Percentiles rank a stretch among this genome's conserved stretches.
These are phyloP conservation scores for Tricholomella constricta DNA, from an alignment of 768 basidiomycete genomes.

Conservation along the genomic window DNA sequence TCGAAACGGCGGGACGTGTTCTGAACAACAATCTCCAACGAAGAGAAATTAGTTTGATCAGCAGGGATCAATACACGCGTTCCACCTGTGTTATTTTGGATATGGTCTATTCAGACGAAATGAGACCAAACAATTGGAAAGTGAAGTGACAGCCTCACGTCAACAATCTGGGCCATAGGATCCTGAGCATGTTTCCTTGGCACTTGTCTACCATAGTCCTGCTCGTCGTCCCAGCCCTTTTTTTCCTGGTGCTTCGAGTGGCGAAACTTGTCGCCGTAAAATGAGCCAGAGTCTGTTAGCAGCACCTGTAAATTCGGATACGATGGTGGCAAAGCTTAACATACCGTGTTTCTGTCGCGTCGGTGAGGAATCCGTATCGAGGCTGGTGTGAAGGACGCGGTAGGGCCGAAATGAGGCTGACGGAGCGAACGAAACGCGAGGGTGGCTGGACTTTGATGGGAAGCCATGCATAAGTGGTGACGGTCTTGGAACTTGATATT, in stretches of 20 bases:
- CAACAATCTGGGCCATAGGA: slow-evolving; percentile 35
- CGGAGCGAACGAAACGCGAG: slow-evolving; percentile 16
- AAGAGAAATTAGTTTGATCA: neutral
- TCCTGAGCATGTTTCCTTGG: neutral
- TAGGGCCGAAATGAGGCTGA: slow-evolving; percentile 5
- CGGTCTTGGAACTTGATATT: neutral
- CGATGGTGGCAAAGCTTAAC: too few species aligned
- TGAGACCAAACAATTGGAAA: neutral
- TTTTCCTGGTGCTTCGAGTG: neutral
- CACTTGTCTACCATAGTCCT: neutral
- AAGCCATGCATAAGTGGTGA: neutral
- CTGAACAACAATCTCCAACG: slow-evolving; percentile 45
- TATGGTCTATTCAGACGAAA: slow-evolving; percentile 39
- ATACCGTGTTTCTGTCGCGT: slow-evolving; percentile 3
- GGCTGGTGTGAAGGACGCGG: neutral
- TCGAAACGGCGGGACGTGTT: slow-evolving; percentile 52
- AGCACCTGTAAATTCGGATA: neutral
- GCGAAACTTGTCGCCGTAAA: neutral
- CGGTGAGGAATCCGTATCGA: neutral
- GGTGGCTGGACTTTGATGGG: slow-evolving; percentile 1
- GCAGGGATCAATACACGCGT: neutral
- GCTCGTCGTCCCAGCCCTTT: neutral
- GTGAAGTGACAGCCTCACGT: slow-evolving; percentile 32
- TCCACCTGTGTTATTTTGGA: slow-evolving; percentile 50
- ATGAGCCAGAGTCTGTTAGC: neutral